Conservation (phyloP, 177 flowering plant species). For the Vitis hybrid region DNA sequence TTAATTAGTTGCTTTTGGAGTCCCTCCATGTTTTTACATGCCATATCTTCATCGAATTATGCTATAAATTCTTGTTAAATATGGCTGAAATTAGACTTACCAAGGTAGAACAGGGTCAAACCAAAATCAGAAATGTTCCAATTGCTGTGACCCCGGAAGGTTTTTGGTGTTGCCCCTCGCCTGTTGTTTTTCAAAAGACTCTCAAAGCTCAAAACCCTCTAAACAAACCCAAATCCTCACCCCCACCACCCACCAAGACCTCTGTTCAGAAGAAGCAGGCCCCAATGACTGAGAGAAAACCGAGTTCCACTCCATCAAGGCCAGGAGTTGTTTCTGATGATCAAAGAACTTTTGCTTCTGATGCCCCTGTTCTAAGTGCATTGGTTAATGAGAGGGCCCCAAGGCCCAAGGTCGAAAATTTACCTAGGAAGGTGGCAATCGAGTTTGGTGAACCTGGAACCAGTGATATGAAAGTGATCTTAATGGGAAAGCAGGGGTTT, state of each 20-base stretch:
- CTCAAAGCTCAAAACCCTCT: constrained; percentile 55
- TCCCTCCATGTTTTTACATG: constrained; percentile 1
- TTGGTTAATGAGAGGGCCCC: constrained; percentile 45
- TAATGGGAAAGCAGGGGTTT: constrained; percentile 85
- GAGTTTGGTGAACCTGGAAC: constrained; percentile 94
- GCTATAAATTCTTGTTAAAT: constrained; percentile 14
- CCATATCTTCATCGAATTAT: constrained; percentile 8
- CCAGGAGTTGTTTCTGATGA: constrained; percentile 44
- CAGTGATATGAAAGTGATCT: constrained; percentile 74
- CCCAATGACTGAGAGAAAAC: constrained; percentile 42
- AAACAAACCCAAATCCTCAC: constrained; percentile 58
- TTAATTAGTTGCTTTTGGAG: constrained; percentile 5
- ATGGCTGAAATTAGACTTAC: constrained; percentile 78
- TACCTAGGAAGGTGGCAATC: constrained; percentile 77
- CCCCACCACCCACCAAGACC: constrained; percentile 49
- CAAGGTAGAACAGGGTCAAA: constrained; percentile 68
- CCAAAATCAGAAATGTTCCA: constrained; percentile 86
- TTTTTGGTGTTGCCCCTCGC: constrained; percentile 99
- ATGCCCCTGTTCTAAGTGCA: constrained; percentile 27
- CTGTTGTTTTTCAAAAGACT: constrained; percentile 77
- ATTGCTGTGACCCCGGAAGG: constrained; percentile 99
- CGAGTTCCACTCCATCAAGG: constrained; percentile 37
- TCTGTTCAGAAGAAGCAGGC: constrained; percentile 48
- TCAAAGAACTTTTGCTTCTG: constrained; percentile 32
- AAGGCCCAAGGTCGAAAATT: constrained; percentile 53